phyloP scores from a whole-genome alignment of 352 stramenopile genomes.

The Globisporangium megalacanthum region DNA sequence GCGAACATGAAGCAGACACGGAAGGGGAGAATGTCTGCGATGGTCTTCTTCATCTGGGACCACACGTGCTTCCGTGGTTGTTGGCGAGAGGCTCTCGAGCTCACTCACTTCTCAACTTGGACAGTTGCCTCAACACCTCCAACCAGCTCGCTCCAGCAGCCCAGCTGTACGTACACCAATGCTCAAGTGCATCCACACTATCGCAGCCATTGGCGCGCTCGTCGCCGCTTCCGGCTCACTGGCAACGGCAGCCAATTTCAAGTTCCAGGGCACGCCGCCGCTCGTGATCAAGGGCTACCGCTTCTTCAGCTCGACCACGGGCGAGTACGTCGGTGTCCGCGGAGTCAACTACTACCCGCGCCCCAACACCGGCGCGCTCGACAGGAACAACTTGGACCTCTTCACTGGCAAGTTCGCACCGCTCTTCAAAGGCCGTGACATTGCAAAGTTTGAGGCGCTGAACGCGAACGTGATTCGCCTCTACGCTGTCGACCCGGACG shows the following conservation, averaged over 20 bases:
- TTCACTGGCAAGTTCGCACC: conserved; percentile 77
- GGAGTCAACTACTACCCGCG: conserved; percentile 87
- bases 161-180: background rate
- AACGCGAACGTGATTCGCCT: conserved; percentile 62
- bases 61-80: background rate
- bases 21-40: background rate
- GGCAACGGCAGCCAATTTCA: background rate
- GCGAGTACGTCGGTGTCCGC: conserved; percentile 59
- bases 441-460: conserved; percentile 43
- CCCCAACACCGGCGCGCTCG: conserved; percentile 62
- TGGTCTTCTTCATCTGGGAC: background rate
- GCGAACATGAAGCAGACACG: too few species aligned
- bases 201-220: conserved; percentile 1
- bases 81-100: too few species aligned
- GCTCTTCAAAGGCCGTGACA: conserved; percentile 55
- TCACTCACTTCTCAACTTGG: conserved; percentile 9
- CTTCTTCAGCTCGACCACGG: conserved; percentile 75
- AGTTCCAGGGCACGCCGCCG: conserved; percentile 20
- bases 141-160: too few species aligned
- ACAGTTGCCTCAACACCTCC: conserved; percentile 5
- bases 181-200: conserved; percentile 2
- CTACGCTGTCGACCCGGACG: conserved; percentile 56
- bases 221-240: background rate
- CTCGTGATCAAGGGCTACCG: conserved; percentile 40
- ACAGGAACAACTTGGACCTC: conserved; percentile 77